A percentile compares a stretch with the other conserved stretches of the same genome.
Conservation (phyloP, 371 early-diverging fungal species). For the Mucor irregularis region DNA sequence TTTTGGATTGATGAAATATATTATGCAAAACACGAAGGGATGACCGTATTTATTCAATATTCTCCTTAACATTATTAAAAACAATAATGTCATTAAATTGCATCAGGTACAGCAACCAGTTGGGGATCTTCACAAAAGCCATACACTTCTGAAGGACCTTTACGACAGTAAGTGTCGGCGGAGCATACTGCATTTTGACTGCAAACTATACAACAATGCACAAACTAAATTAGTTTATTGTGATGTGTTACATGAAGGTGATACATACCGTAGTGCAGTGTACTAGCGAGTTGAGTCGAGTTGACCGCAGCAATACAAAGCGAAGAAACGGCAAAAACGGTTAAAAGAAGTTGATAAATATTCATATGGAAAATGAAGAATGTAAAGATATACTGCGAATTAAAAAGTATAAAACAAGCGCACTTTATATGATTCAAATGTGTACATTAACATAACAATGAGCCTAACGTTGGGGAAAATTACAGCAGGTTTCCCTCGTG, state of each 20-base stretch:
- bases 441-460: too few relatives aligned
- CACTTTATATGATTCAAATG: too few relatives aligned
- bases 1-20: not conserved
- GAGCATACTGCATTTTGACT: slow-evolving; percentile 40
- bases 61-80: too few relatives aligned
- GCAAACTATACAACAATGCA: slow-evolving; percentile 42
- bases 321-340: not conserved
- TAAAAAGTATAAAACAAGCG: too few relatives aligned
- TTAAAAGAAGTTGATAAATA: not conserved
- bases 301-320: not conserved
- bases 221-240: too few relatives aligned
- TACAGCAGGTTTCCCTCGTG: too few relatives aligned
- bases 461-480: too few relatives aligned
- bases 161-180: slow-evolving; percentile 31
- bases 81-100: too few relatives aligned
- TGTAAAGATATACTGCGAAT: too few relatives aligned
- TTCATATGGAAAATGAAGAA: not conserved
- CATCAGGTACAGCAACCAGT: too few relatives aligned
- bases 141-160: slow-evolving; percentile 26
- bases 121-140: slow-evolving; percentile 37
- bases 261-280: slow-evolving; percentile 17
- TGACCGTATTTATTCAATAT: too few relatives aligned
- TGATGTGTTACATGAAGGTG: not conserved
- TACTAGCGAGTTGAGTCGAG: not conserved
- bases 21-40: too few relatives aligned